Conservation (phyloP, 177 flowering plant species). For the Vitis hybrid region DNA sequence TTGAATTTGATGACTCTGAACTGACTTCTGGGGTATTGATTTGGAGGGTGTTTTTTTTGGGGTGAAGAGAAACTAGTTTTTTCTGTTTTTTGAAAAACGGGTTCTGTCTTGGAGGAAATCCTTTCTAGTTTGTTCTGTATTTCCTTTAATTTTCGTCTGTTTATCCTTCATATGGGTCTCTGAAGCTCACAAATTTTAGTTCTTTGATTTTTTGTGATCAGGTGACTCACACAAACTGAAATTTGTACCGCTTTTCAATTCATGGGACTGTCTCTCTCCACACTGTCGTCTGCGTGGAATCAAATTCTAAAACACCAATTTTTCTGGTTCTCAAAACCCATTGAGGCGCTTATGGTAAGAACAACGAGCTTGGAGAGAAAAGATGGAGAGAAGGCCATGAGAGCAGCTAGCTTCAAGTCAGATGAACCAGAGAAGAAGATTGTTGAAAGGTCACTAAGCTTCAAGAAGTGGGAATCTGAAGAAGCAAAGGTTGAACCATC, state of each 20-base stretch:
- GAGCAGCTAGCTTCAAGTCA: neutral
- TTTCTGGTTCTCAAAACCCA: conserved; percentile 10
- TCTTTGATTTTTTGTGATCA: neutral
- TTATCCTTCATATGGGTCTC: too few relatives aligned
- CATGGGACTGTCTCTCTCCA: conserved; percentile 54
- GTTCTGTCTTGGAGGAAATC: too few relatives aligned
- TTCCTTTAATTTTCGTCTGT: too few relatives aligned
- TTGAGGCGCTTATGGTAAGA: conserved; percentile 22
- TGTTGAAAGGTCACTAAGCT: conserved; percentile 30
- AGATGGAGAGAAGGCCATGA: conserved; percentile 20
- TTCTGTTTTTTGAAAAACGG: too few relatives aligned
- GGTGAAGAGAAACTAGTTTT: too few relatives aligned
- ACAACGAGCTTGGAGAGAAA: conserved; percentile 28
- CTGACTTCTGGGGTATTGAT: too few relatives aligned
- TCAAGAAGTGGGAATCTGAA: conserved; percentile 33
- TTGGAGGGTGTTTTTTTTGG: neutral
- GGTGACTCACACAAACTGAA: conserved; percentile 2
- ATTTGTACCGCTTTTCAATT: conserved; percentile 5
- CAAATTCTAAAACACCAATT: conserved; percentile 22
- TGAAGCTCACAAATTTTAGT: neutral
- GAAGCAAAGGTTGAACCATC: conserved; percentile 9
- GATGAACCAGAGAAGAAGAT: conserved; percentile 18
- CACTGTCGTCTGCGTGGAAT: conserved; percentile 44
- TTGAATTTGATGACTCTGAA: neutral
- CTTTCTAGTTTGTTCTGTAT: too few relatives aligned